Base-by-base conservation (phyloP, 1,139 yeast species). In the Geotrichum australiense region DNA sequence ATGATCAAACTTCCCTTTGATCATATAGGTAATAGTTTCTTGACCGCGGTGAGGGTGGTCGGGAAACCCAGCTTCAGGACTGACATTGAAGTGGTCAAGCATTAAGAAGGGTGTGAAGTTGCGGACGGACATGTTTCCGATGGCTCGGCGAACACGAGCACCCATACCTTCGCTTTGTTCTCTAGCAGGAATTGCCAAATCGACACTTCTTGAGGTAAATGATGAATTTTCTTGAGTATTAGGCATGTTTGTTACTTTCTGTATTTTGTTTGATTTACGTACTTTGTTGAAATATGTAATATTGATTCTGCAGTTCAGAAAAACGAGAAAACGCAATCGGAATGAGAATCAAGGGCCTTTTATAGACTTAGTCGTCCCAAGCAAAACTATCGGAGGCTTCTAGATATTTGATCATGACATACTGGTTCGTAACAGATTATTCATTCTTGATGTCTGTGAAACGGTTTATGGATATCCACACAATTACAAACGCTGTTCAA, bases 11-110 rank as follows among this genome's bases (percentile, higher is more conserved):
- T 76, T 78, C 38, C 96, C 96, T 43, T 76, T 70, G 47, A 79
- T 63, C 44, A 87, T 66, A 54, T 80, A 76, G 3, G 95, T 81
- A 48, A 87, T 77, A 22, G 96, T 87, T 62, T 85, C 95, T 63
- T 84, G 93, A 23, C 95, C 95, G 47, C 85, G 74, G 61, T 87
- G 96, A 20, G 96, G 96, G 59, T 87, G 96, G 53, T 84, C 91
- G 4, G 95, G 95, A 66, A 86, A 86, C 0, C 93, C 93, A n/a
- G 85, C 84, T 15, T 71, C 73, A 11, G 75, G 74, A 3, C 67
- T 56, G 18, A 75, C 76, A 33, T 63, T 66, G 61, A 86, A 85
- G 58, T 86, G 94, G 58, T 87, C 96, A 40, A 85, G 69, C 80
- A 87, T 71, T 47, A 87, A 67, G 58, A 87, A 87, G 4, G 96